Conservation (phyloP, 768 basidiomycete genomes). For the Coprinopsis strossmayeri region DNA sequence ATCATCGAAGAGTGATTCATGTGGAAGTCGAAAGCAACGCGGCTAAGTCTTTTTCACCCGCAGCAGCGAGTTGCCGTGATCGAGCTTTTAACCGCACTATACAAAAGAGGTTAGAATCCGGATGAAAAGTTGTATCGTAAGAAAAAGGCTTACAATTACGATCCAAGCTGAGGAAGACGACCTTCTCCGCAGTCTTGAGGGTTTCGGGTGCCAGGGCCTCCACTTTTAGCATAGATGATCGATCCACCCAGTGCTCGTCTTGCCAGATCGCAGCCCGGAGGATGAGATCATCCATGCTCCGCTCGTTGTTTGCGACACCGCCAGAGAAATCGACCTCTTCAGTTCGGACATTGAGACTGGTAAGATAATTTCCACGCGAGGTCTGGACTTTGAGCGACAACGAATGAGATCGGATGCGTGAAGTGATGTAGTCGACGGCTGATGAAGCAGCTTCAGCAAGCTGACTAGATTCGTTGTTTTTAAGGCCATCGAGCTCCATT, state of each 20-base stretch:
- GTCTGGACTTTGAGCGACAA: conserved; percentile 90
- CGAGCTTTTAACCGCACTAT: conserved; percentile 88
- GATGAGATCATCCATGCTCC: conserved; percentile 94
- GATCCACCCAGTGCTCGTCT: conserved; percentile 85
- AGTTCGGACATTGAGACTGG: conserved; percentile 71
- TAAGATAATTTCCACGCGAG: conserved; percentile 88
- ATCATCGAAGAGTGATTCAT: not conserved
- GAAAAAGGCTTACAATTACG: conserved; percentile 66
- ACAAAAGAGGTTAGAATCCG: conserved; percentile 13
- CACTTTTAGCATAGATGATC: conserved; percentile 61
- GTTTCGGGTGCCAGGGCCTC: conserved; percentile 26
- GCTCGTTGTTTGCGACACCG: conserved; percentile 37
- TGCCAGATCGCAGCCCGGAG: conserved; percentile 92
- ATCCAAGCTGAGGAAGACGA: conserved; percentile 86
- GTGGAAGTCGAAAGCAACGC: conserved; percentile 43
- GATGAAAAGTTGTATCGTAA: not conserved
- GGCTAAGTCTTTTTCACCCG: conserved; percentile 81
- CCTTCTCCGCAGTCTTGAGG: conserved; percentile 56
- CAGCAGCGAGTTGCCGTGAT: conserved; percentile 77
- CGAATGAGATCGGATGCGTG: conserved; percentile 68
- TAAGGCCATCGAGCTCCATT: conserved; percentile 95
- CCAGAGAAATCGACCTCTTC: conserved; percentile 75
- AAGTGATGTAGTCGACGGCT: conserved; percentile 70
- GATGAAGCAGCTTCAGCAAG: conserved; percentile 71
- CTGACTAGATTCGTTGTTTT: conserved; percentile 41